A percentile compares a stretch with the other conserved stretches of the same genome.
phyloP scores from a whole-genome alignment of 1,284 basidiomycete species.

The Cutaneotrichosporon curvatum region DNA sequence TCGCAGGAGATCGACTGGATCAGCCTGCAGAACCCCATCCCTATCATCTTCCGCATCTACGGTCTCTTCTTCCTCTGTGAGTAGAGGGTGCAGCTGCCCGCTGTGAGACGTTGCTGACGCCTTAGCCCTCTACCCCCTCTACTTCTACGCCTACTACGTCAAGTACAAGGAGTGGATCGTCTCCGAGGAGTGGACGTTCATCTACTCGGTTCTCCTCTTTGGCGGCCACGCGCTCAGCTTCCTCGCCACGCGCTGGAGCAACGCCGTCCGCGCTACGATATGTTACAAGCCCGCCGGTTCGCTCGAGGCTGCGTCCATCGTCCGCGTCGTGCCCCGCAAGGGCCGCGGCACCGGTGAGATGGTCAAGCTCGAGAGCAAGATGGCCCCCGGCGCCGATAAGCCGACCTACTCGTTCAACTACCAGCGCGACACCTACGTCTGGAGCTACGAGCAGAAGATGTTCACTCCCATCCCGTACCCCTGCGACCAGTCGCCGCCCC shows the following conservation, averaged over 20 bases:
- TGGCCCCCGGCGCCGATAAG: slow-evolving; percentile 48
- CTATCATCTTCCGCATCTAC: slow-evolving; percentile 73
- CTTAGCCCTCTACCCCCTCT: slow-evolving; percentile 72
- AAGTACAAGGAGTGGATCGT: slow-evolving; percentile 82
- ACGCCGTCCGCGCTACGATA: slow-evolving; percentile 67
- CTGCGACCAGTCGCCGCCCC: slow-evolving; percentile 62
- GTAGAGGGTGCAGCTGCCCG: background rate
- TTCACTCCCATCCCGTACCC: slow-evolving; percentile 89
- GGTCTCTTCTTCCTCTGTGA: slow-evolving; percentile 61
- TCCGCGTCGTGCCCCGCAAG: slow-evolving; percentile 74
- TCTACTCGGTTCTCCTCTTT: slow-evolving; percentile 77
- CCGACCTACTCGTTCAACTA: slow-evolving; percentile 82
- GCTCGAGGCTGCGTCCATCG: slow-evolving; percentile 66
- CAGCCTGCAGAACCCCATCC: slow-evolving; percentile 71
- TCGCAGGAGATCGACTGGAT: slow-evolving; percentile 80
- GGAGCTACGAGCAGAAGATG: slow-evolving; percentile 51
- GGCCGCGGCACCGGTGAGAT: slow-evolving; percentile 91
- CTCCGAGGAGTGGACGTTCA: slow-evolving; percentile 94
- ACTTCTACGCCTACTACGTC: slow-evolving; percentile 81
- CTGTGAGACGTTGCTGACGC: background rate
- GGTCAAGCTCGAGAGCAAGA: slow-evolving; percentile 64
- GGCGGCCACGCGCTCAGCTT: slow-evolving; percentile 88
- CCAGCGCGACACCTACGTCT: slow-evolving; percentile 89
- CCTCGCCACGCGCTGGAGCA: slow-evolving; percentile 84
- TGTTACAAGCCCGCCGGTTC: slow-evolving; percentile 59